Base-by-base conservation (phyloP, 83 land plant species). In the Picea abies region DNA sequence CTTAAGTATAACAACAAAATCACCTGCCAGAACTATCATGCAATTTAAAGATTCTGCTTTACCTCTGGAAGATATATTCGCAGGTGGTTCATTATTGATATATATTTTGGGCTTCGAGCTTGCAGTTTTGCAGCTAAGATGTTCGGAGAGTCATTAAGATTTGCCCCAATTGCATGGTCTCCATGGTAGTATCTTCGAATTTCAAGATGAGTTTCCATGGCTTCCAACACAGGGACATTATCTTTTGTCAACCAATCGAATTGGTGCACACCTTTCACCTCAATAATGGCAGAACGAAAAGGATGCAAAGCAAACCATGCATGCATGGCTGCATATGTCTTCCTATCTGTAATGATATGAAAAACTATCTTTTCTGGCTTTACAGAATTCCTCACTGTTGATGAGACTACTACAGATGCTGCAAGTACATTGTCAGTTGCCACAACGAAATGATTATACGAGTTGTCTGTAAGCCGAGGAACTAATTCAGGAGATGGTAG, bases 251-350 rank as follows among this genome's bases (percentile, higher is more conserved):
- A 81, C 98, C 94, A 95, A 71, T 96, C 93, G 80, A 88, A 95
- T 72, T 96, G 99, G 82, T 96, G 96, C 60, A 96, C 80, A 52
- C 94, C 96, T 82, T 95, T 96, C 32, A 95, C 99, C 88, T 96
- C 99, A 76, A 96, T 86, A 22, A 90, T 84, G 11, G 98, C 93
- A 67, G 98, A 89, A 63, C 76, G 66, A 26, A 90, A 63, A 11
- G 93, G 85, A 78, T 96, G 81, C 44, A 92, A 83, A 10, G 98
- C 92, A 88, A 96, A 96, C 99, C 99, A 96, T 39, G 99, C 90
- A 82, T 96, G 99, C 99, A 96, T 96, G 17, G 98, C 90, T 16
- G 93, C 85, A 82, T 95, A 95, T 14, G 97, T 95, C 86, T 95
- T 96, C 90, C 89, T 92, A 84, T 96, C 99, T 7, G 99, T 96